Base-by-base conservation (phyloP, 495 filamentous ascomycete species). In the Amniculicola lignicola region DNA sequence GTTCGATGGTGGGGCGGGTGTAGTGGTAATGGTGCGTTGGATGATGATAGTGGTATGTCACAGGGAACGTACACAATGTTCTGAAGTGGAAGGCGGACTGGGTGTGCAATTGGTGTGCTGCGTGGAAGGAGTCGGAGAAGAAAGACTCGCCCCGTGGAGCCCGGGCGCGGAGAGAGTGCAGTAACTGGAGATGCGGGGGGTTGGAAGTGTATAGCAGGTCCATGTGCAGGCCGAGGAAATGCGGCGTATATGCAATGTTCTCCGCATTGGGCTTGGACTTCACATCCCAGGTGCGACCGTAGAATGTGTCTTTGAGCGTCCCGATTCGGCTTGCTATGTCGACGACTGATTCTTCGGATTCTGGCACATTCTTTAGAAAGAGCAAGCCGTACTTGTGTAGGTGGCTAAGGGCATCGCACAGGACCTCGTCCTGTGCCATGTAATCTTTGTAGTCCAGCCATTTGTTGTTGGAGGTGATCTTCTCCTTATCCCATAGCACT, bases 271-370 rank as follows among this genome's bases (percentile, higher is more conserved):
- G 82, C 27, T 90, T 82, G 7, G 77, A 84, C 47, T 77, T 81
- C 22, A 97, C 91, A 70, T 96, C 88, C 87, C 89, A 96, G 1
- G 89, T 95, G 37, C 71, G 69, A 27, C 92, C 92, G 71, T 96
- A 96, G 67, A 97, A 93, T 14, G 89, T 87, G 58, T 87, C 81
- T 47, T 88, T 83, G 10, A 95, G 62, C 0, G 77, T 76, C 0
- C 90, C 90, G 50, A 96, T 87, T 25, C 83, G 77, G 6, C 72
- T 73, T 2, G 82, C 87, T 38, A 97, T 81, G 33, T 73, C 70
- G 51, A 80, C 77, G 6, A 95, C 85, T 37, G 82, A 75, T 22
- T 77, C 71, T 23, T 84, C 83, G 6, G 80, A 72, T 9, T 75
- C 67, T 0, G 90, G 89, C 21, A 93, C 83, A 36, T 79, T 75